A percentile compares a stretch with the other conserved stretches of the same genome.
phyloP scores from a whole-genome alignment of 2,329 filamentous ascomycete species.

The Cyclaneusma minus region DNA sequence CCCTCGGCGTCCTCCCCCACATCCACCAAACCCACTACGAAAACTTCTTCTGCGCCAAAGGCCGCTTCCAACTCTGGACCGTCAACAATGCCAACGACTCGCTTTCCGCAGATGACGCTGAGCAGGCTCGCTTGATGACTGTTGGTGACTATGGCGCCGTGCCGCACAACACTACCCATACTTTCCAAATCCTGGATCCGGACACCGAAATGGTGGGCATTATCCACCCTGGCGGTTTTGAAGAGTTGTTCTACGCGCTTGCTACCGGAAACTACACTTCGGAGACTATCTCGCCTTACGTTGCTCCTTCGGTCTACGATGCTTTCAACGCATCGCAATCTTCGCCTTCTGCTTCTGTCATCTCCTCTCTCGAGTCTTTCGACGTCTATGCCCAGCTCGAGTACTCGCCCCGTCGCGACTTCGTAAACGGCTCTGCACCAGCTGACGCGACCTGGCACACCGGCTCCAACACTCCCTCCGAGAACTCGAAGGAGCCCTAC shows the following conservation, averaged over 20 bases:
- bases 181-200: constrained; percentile 30
- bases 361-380: constrained; percentile 22
- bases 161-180: constrained; percentile 28
- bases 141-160: constrained; percentile 30
- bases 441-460: constrained; percentile 22
- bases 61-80: constrained; percentile 29
- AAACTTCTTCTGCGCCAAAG: constrained; percentile 29
- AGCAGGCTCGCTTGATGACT: constrained; percentile 23
- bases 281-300: constrained; percentile 21
- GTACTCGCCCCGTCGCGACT: constrained; percentile 23
- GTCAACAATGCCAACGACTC: no score
- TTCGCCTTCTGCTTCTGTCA: constrained; percentile 13
- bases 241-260: constrained; percentile 28
- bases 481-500: constrained; percentile 19
- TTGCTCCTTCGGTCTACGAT: constrained; percentile 14
- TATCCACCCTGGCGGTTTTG: constrained; percentile 30
- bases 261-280: constrained; percentile 20
- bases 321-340: constrained; percentile 1
- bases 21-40: constrained; percentile 26
- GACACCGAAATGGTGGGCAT: constrained; percentile 30
- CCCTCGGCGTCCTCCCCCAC: constrained; percentile 26
- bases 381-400: constrained; percentile 27
- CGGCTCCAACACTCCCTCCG: constrained; percentile 19
- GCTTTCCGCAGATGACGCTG: constrained; percentile 12
- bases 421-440: constrained; percentile 25